Base-by-base conservation (phyloP, 495 filamentous ascomycete species). In the Aspergillus conjunctus region DNA sequence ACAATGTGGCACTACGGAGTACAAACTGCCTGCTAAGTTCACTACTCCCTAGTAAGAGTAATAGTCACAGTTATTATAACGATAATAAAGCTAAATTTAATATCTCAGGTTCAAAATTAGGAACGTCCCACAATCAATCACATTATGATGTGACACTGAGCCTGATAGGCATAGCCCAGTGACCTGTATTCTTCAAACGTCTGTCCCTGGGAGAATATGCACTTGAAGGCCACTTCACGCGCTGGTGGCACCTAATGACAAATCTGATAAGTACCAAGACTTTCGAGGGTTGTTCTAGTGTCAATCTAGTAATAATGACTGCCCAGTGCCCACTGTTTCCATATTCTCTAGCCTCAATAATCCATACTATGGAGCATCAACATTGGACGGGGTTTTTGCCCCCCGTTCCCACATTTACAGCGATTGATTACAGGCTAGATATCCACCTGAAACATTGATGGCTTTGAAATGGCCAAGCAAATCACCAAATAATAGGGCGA, bases 161-260 rank as follows among this genome's bases (percentile, higher is more conserved):
- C 34, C 30, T 33, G 34, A 41, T 34, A 26, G 26, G 26, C 26
- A 26, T 2, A 33, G 10, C 54, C 20, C 39, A 39, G 48, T 37
- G 54, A 54, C 41, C 12, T 58, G 41, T 56, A 55, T 9, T 48
- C 20, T 26, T 5, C 26, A 26, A 26, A 26, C 26, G 26, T 26
- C 26, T 5, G 26, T 26, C 26, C 26, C 5, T 5, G n/a, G 34
- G 15, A 51, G 21, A 33, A 14, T 44, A 8, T n/a, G 46, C 48
- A 45, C 31, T 1, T 7, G 17, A 48, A 21, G 45, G 15, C 26
- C 31, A 49, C 51, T 34, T 48, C 8, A n/a, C 44, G 20, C 21
- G 20, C n/a, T 18, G 10, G 41, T 21, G 26, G 58, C 17, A 48
- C 39, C 33, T 37, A 52, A 49, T 54, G 58, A 60, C 58, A 54